Conservation (phyloP, 2,329 filamentous ascomycete genomes). For the Alternaria gaisen region DNA sequence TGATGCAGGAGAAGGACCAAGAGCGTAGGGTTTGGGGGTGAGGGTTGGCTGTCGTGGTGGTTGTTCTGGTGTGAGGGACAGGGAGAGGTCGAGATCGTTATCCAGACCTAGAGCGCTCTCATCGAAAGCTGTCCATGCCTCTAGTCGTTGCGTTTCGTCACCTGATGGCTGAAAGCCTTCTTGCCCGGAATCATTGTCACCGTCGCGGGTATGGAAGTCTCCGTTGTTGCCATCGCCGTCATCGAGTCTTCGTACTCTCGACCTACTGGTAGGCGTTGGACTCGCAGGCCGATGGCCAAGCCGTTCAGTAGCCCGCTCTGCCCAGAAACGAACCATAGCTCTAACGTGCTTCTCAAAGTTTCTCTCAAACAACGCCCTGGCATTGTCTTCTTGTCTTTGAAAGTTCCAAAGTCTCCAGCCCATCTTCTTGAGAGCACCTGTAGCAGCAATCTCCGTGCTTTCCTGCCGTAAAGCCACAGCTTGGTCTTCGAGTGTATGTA, state of each 20-base stretch:
- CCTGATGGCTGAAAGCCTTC: conserved; percentile 14
- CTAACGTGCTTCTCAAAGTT: conserved; percentile 64
- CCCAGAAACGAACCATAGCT: conserved; percentile 65
- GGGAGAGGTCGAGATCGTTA: conserved; percentile 40
- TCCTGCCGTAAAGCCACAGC: conserved; percentile 58
- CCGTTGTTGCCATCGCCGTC: background rate
- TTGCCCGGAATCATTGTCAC: conserved; percentile 11
- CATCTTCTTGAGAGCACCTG: conserved; percentile 62
- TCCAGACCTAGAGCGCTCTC: conserved; percentile 39
- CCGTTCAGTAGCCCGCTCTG: conserved; percentile 53
- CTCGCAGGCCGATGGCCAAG: conserved; percentile 30
- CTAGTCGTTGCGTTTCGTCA: conserved; percentile 45
- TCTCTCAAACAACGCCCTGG: conserved; percentile 61
- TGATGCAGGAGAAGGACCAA: conserved; percentile 11
- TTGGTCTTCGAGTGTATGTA: conserved; percentile 50
- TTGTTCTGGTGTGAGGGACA: conserved; percentile 39
- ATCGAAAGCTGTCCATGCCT: conserved; percentile 53
- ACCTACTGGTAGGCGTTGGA: conserved; percentile 34
- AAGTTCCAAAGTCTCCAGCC: conserved; percentile 67
- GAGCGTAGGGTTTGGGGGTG: conserved; percentile 8
- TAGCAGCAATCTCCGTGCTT: conserved; percentile 58
- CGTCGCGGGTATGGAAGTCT: background rate
- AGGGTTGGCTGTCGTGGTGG: conserved; percentile 5
- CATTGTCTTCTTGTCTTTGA: conserved; percentile 60
- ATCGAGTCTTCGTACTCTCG: conserved; percentile 18